A percentile compares a stretch with the other conserved stretches of the same genome.
These are phyloP conservation scores for Ilyonectria robusta DNA, from an alignment of 2,329 filamentous ascomycete genomes.

Conservation along the genomic window DNA sequence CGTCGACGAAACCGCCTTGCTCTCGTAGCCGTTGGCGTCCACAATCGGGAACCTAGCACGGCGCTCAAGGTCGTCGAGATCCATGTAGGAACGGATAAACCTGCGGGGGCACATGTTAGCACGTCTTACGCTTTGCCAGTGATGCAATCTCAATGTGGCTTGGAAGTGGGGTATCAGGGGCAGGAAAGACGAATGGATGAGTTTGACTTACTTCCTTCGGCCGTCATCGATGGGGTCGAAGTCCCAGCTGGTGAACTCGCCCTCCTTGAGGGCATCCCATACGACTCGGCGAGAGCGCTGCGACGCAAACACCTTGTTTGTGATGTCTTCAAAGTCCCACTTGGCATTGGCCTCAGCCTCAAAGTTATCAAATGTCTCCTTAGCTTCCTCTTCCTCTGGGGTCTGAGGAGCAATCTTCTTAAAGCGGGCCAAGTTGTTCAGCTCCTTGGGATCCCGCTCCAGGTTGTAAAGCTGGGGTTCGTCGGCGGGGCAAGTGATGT, in stretches of 20 bases:
- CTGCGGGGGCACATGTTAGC: constrained; percentile 59
- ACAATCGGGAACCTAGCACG: constrained; percentile 80
- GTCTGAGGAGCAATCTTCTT: constrained; percentile 57
- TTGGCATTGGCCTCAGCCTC: constrained; percentile 79
- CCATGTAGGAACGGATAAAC: constrained; percentile 88
- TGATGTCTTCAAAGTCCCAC: constrained; percentile 88
- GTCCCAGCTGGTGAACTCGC: constrained; percentile 87
- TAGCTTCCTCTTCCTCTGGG: constrained; percentile 61
- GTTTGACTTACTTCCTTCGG: constrained; percentile 69
- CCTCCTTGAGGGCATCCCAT: constrained; percentile 84
- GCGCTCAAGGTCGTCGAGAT: constrained; percentile 84
- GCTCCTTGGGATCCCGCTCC: constrained; percentile 79
- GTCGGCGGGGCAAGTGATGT: constrained; percentile 87
- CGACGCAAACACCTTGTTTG: constrained; percentile 78
- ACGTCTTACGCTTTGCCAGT: constrained; percentile 44
- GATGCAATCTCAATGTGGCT: constrained; percentile 47
- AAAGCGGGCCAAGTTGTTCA: constrained; percentile 77
- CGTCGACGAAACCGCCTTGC: constrained; percentile 57
- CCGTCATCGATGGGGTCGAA: constrained; percentile 82
- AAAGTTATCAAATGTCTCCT: constrained; percentile 74
- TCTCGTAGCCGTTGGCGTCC: constrained; percentile 67
- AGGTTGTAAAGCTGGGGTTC: constrained; percentile 89
- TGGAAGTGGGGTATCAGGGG: constrained; percentile 29
- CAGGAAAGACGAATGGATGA: constrained; percentile 8
- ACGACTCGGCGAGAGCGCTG: constrained; percentile 86